Percentiles rank a stretch among this genome's conserved stretches.
Evolutionary conservation across 116 monocot species (phyloP).

Genomic region (Papilionanthe hybrid): DNA sequence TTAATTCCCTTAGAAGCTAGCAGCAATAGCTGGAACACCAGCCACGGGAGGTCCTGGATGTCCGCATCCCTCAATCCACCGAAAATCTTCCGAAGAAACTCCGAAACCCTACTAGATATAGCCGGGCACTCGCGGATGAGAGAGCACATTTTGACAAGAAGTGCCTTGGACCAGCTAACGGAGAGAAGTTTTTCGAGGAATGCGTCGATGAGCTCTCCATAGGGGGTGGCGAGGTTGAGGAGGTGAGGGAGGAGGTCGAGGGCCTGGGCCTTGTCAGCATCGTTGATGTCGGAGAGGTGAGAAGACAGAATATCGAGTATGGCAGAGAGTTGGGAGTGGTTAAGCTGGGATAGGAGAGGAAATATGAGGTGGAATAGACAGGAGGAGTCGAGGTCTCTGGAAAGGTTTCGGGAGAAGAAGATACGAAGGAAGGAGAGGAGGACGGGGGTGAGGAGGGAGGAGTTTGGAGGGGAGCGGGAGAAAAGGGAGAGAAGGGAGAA

Average conservation of each 20-base stretch:
- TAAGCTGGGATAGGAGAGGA: conserved; percentile 27
- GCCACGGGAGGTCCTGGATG: conserved; percentile 75
- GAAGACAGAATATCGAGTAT: conserved; percentile 16
- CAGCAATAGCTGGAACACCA: conserved; percentile 78
- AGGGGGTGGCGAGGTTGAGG: conserved; percentile 9
- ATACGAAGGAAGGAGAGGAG: conserved; percentile 42
- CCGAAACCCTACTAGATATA: conserved; percentile 21
- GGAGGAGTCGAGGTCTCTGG: conserved; percentile 31
- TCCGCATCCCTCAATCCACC: conserved; percentile 47
- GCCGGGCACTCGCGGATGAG: conserved; percentile 61
- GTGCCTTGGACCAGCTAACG: conserved; percentile 51
- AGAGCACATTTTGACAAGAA: conserved; percentile 51
- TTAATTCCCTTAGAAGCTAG: conserved; percentile 59
- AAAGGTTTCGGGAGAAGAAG: conserved; percentile 29
- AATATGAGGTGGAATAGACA: conserved; percentile 36
- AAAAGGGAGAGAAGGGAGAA: conserved; percentile 37
- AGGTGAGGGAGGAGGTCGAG: conserved; percentile 37
- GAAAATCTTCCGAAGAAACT: conserved; percentile 56
- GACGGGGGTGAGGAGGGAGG: conserved; percentile 36
- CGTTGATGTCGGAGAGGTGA: conserved; percentile 5
- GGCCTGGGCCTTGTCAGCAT: conserved; percentile 13
- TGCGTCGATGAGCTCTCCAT: not conserved
- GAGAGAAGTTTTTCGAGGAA: conserved; percentile 40
- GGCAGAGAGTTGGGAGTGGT: conserved; percentile 20
- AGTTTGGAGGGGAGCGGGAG: conserved; percentile 27